These are phyloP conservation scores for Mimosa pudica DNA, from an alignment of 306 rosid species.

Conservation along the genomic window DNA sequence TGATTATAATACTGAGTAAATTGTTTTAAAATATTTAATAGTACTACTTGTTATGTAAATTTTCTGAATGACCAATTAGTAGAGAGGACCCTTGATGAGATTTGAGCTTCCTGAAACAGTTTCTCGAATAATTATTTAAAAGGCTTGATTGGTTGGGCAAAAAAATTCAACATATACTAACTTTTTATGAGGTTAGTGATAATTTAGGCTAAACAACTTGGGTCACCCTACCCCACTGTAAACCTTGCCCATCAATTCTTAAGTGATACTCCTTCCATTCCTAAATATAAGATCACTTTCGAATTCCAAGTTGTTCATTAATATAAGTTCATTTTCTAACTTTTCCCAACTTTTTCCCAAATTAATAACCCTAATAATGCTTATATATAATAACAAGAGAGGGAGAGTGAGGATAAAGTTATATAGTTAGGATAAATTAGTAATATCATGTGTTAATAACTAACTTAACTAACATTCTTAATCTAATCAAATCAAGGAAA, in stretches of 20 bases:
- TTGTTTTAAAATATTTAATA: slow-evolving; percentile 15
- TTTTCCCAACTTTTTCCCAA: no score
- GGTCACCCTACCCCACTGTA: slow-evolving; percentile 2
- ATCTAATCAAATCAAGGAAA: no score
- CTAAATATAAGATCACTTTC: no score
- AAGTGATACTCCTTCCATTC: not conserved
- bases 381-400: no score
- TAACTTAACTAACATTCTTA: no score
- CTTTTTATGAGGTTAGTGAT: not conserved
- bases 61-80: slow-evolving; percentile 15
- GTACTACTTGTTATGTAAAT: slow-evolving; percentile 11
- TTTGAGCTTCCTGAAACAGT: slow-evolving; percentile 1
- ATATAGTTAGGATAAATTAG: no score
- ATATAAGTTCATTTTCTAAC: no score
- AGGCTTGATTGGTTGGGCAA: not conserved
- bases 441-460: no score
- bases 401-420: no score
- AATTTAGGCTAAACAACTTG: not conserved
- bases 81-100: slow-evolving; percentile 29
- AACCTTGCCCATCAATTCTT: slow-evolving; percentile 4
- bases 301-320: no score
- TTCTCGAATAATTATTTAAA: not conserved
- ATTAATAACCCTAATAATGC: no score
- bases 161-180: not conserved
- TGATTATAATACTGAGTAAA: not conserved